Conservation (phyloP, 192 early-diverging fungal genomes). For the Podochytrium sp. region DNA sequence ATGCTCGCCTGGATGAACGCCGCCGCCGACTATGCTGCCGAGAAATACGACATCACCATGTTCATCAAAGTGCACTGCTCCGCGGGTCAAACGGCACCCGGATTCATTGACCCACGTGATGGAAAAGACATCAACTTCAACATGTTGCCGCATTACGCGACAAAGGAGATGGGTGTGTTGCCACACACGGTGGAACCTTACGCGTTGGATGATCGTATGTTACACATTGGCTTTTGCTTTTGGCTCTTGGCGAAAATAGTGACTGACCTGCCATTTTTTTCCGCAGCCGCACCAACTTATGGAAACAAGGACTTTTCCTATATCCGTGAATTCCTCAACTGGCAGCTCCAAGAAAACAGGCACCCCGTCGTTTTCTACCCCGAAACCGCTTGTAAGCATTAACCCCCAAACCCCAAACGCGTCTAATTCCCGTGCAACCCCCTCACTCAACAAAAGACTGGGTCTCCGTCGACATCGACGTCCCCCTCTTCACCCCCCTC, state of each 20-base stretch:
- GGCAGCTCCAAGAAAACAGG: conserved; percentile 23
- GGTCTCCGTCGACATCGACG: conserved; percentile 32
- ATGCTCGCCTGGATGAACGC: conserved; percentile 31
- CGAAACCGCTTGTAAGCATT: conserved; percentile 38
- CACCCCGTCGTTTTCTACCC: conserved; percentile 34
- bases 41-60: conserved; percentile 32
- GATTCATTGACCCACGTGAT: conserved; percentile 19
- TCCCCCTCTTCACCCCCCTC: conserved; percentile 32
- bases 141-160: conserved; percentile 28
- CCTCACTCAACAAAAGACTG: no score
- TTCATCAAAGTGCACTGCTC: conserved; percentile 36
- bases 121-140: conserved; percentile 35
- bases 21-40: conserved; percentile 30
- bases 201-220: conserved; percentile 30
- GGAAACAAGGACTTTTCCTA: conserved; percentile 34
- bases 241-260: background rate
- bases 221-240: background rate
- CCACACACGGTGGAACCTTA: conserved; percentile 32
- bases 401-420: background rate
- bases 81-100: conserved; percentile 24
- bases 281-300: conserved; percentile 29
- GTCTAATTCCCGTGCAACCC: background rate
- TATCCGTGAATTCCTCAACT: conserved; percentile 34
- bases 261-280: background rate
- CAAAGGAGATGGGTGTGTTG: conserved; percentile 17